Conservation (phyloP, 176 grass and related monocot species). For the Avena eriantha region DNA sequence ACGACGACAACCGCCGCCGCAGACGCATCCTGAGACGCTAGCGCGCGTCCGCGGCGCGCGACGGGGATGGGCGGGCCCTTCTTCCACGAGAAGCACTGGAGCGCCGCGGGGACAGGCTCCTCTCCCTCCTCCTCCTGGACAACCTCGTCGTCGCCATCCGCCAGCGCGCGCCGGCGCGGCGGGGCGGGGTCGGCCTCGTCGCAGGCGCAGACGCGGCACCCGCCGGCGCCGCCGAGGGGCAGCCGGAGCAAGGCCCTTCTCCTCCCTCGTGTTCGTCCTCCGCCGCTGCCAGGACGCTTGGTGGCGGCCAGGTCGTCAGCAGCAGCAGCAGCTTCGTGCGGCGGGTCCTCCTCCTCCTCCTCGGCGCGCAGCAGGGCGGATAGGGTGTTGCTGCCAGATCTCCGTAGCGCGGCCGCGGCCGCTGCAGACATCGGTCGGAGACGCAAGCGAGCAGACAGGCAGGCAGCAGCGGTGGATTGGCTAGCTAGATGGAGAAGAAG, state of each 20-base stretch:
- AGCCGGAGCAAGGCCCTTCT: slow-evolving; percentile 58
- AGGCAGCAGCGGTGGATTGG: no score
- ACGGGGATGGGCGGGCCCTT: slow-evolving; percentile 1
- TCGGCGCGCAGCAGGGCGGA: slow-evolving; percentile 59
- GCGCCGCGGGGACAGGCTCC: not conserved
- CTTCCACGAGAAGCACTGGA: slow-evolving; percentile 61
- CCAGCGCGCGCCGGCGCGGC: slow-evolving; percentile 14
- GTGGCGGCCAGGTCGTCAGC: not conserved
- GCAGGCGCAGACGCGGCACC: slow-evolving; percentile 79
- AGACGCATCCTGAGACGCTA: not conserved
- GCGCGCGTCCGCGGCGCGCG: not conserved
- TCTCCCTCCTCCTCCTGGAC: not conserved
- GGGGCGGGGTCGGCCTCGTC: slow-evolving; percentile 59
- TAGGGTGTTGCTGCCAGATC: slow-evolving; percentile 71
- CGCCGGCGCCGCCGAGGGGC: slow-evolving; percentile 59
- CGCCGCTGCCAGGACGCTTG: slow-evolving; percentile 35
- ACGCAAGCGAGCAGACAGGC: no score
- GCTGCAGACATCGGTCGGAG: not conserved
- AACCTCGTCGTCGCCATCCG: not conserved
- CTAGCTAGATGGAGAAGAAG: slow-evolving; percentile 42
- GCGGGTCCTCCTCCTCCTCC: not conserved
- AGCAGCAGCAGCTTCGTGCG: not conserved
- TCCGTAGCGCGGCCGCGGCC: slow-evolving; percentile 25
- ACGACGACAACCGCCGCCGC: not conserved
- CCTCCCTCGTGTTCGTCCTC: not conserved